phyloP scores from a whole-genome alignment of 345 rosid species.

The Erysimum cheiranthoides region DNA sequence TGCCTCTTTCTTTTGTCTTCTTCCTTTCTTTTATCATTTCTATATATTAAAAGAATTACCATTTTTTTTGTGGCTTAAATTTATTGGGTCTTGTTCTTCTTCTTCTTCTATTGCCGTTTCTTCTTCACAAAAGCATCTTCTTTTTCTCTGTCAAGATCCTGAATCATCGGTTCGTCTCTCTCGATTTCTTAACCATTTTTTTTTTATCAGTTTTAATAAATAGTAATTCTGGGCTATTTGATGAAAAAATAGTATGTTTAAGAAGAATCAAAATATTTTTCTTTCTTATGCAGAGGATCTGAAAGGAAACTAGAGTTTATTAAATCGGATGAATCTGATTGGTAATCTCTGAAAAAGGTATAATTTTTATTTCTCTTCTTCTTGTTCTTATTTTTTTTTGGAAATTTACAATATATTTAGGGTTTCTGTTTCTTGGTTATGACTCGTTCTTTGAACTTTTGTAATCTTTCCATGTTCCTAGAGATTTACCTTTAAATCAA shows the following conservation, averaged over 20 bases:
- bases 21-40: slow-evolving; percentile 23
- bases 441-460: slow-evolving; percentile 30
- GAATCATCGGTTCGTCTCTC: slow-evolving; percentile 41
- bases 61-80: slow-evolving; percentile 28
- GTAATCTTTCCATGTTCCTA: slow-evolving; percentile 39
- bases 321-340: slow-evolving; percentile 2
- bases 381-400: slow-evolving; percentile 25
- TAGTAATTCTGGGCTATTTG: neutral
- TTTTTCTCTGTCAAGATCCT: slow-evolving; percentile 43
- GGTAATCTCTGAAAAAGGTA: slow-evolving; percentile 35
- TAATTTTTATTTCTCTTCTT: neutral
- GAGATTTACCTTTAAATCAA: slow-evolving; percentile 7
- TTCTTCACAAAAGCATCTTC: slow-evolving; percentile 25
- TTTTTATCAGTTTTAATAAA: neutral
- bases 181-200: slow-evolving; percentile 9
- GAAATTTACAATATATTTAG: slow-evolving; percentile 24
- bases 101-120: slow-evolving; percentile 32
- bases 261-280: no score
- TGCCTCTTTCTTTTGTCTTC: slow-evolving; percentile 38
- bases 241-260: neutral
- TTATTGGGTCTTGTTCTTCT: slow-evolving; percentile 29
- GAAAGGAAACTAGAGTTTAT: slow-evolving; percentile 22
- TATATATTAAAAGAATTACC: neutral
- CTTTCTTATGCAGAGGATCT: slow-evolving; percentile 46
- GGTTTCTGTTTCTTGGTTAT: slow-evolving; percentile 42